Base-by-base conservation (phyloP, 306 rosid species). In the Astragalus membranaceus region DNA sequence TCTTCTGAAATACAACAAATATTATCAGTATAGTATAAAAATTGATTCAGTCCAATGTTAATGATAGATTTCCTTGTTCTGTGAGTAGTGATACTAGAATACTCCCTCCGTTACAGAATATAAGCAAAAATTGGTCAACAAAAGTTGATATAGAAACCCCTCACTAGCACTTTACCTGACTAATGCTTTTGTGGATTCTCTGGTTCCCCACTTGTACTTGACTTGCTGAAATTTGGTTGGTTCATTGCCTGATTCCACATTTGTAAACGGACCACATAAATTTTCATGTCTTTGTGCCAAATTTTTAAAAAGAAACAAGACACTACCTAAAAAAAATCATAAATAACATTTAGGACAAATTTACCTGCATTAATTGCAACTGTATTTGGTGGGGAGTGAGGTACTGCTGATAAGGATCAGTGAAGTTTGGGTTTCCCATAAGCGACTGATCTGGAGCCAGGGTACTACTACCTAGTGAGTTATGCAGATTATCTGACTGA, bases 381-480 rank as follows among this genome's bases (percentile, higher is more conserved):
- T 78, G 88, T 81, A 79, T 73, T 62, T 80, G 96, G 52, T 78
- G 90, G 56, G 93, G 66, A 79, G 80, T 76, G 17, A 79, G 67
- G 78, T 67, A 86, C 51, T 88, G 98, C 39, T 80, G 91, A 70
- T 82, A 92, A 72, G 88, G 76, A 84, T 88, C 82, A 1, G 81
- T 10, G 73, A 82, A 75, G 80, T 73, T 62, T 36, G 29, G 46
- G 65, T 59, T 81, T 72, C 91, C 86, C 68, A 79, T 50, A 35
- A 66, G 77, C 51, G 86, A 71, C 48, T 80, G 93, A 73, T 74
- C 77, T 4, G 76, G 83, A 62, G 66, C 76, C 17, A 78, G 78
- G 37, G 86, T 32, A 16, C 77, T 14, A 46, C 50, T 8, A 4
- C 51, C 79, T 11, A 78, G 61, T 20, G 80, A 46, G 80, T 58